Conservation (phyloP, 2,329 filamentous ascomycete genomes). For the Ophiostoma piceae region DNA sequence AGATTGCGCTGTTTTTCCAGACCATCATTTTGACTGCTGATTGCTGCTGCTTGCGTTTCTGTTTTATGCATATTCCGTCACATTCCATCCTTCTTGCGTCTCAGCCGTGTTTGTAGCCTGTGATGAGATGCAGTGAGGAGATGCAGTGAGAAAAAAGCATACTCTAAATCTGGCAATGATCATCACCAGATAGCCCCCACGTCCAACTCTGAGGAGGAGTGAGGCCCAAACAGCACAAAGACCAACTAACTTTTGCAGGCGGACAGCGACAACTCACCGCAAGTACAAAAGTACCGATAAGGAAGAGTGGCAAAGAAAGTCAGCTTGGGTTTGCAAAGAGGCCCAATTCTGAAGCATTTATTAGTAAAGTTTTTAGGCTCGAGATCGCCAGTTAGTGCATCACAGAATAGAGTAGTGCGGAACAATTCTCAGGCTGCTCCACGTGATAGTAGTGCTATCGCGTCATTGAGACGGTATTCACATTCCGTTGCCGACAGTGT, state of each 20-base stretch:
- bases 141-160: not conserved
- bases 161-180: not conserved
- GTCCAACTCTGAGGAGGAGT: not conserved
- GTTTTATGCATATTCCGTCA: not conserved
- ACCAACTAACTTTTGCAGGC: not conserved
- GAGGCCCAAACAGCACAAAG: not conserved
- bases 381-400: not conserved
- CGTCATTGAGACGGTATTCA: not conserved
- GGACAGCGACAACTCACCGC: not conserved
- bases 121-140: not conserved
- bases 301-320: not conserved
- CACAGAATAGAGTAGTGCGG: not conserved
- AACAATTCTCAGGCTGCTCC: not conserved
- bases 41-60: too few relatives aligned
- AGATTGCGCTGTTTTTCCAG: too few relatives aligned
- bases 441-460: conserved; percentile 8
- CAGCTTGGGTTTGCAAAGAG: not conserved
- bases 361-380: not conserved
- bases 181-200: not conserved
- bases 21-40: too few relatives aligned
- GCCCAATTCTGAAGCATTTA: not conserved
- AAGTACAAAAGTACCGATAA: not conserved
- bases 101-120: not conserved
- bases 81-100: not conserved
- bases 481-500: not conserved